A percentile compares a stretch with the other conserved stretches of the same genome.
These are phyloP conservation scores for Avena eriantha DNA, from an alignment of 176 grass and related monocot species.

Conservation along the genomic window DNA sequence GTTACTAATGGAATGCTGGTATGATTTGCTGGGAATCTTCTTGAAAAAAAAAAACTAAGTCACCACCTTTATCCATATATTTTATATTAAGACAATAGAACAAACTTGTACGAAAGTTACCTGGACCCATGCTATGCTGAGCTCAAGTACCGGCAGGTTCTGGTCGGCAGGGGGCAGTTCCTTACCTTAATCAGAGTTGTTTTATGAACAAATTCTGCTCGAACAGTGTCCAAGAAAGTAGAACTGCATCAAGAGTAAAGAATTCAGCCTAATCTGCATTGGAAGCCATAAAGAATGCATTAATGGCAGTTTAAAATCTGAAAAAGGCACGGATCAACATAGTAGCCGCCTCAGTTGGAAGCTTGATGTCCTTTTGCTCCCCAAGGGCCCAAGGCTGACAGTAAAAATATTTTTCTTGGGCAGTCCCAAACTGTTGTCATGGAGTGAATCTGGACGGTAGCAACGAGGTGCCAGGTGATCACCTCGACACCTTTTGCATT, in stretches of 20 bases:
- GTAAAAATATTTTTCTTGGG: not conserved
- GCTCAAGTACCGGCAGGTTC: not conserved
- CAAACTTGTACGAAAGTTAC: slow-evolving; percentile 1
- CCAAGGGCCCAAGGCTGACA: slow-evolving; percentile 38
- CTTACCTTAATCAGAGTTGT: slow-evolving; percentile 31
- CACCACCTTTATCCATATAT: not conserved
- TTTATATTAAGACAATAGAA: not conserved
- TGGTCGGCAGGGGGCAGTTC: slow-evolving; percentile 7
- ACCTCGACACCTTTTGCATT: not conserved
- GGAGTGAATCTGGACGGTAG: slow-evolving; percentile 27
- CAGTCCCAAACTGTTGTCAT: slow-evolving; percentile 32
- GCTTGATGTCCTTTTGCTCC: slow-evolving; percentile 38
- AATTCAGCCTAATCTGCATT: slow-evolving; percentile 17
- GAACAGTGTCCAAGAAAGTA: slow-evolving; percentile 26
- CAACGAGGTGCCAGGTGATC: slow-evolving; percentile 32
- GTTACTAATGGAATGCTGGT: not conserved
- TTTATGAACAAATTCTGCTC: slow-evolving; percentile 29
- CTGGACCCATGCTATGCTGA: slow-evolving; percentile 7
- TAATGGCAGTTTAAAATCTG: slow-evolving; percentile 30
- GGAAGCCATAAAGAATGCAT: slow-evolving; percentile 23
- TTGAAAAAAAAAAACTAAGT: slow-evolving; percentile 8
- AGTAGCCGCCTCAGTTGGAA: slow-evolving; percentile 42
- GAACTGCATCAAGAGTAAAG: slow-evolving; percentile 32
- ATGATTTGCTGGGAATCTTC: not conserved
- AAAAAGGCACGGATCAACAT: slow-evolving; percentile 27